Conservation (phyloP, 768 basidiomycete species). For the Hirschioporus abietinus region DNA sequence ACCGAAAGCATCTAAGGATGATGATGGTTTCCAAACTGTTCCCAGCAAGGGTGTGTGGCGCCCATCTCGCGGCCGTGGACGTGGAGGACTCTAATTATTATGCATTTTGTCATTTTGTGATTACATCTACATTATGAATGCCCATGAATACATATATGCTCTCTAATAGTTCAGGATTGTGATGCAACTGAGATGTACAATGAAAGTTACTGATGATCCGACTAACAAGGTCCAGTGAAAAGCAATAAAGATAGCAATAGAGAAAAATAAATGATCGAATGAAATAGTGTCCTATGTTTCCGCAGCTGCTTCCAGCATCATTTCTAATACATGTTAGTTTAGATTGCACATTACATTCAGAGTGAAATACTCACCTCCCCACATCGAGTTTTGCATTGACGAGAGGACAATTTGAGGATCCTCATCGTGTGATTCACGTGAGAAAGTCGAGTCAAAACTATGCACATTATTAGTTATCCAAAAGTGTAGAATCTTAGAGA, state of each 20-base stretch:
- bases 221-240: background rate
- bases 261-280: slow-evolving; percentile 4
- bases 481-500: slow-evolving; percentile 7
- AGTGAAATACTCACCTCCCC: slow-evolving; percentile 51
- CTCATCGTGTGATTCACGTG: slow-evolving; percentile 20
- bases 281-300: slow-evolving; percentile 21
- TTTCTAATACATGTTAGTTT: slow-evolving; percentile 18
- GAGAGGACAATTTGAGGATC: slow-evolving; percentile 42
- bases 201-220: background rate
- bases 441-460: slow-evolving; percentile 14
- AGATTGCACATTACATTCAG: background rate
- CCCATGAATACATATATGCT: slow-evolving; percentile 1
- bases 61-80: slow-evolving; percentile 14
- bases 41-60: slow-evolving; percentile 32
- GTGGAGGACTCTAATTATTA: slow-evolving; percentile 1
- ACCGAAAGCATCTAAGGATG: slow-evolving; percentile 45
- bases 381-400: slow-evolving; percentile 61
- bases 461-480: slow-evolving; percentile 17
- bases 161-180: background rate
- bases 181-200: background rate
- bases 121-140: background rate
- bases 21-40: slow-evolving; percentile 72
- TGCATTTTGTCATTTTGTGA: background rate
- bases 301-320: slow-evolving; percentile 43
- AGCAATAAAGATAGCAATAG: slow-evolving; percentile 2